Base-by-base conservation (phyloP, 495 filamentous ascomycete species). In the Lasiosphaeriaceae sp. region DNA sequence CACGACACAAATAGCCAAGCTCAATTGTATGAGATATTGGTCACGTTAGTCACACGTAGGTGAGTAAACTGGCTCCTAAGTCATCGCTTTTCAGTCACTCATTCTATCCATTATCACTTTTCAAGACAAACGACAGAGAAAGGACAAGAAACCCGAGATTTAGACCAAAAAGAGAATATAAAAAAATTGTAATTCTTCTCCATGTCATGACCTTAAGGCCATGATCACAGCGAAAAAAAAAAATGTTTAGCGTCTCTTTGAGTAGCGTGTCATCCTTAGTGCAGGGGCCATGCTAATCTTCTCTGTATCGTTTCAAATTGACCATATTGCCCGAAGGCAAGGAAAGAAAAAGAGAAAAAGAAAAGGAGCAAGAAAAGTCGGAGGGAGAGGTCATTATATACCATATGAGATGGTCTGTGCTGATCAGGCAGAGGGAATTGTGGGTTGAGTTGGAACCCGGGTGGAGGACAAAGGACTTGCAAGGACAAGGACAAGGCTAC, bases 221-320 rank as follows among this genome's bases (percentile, higher is more conserved):
- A 31, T 26, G 57, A 58, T 46, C 55, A 58, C 20, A 52, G 55
- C 46, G 55, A 52, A 52, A 58, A 52, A 58, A 57, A 43, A 43
- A 43, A 43, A 17, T 86, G 85, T 87, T 78, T 88, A 89, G 88
- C 87, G 86, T 90, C 89, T 92, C 90, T 92, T 91, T 92, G 88
- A 90, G 90, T 88, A 91, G 90, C 90, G 90, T 96, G 90, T 95
- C 91, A 95, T 96, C 91, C 91, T 96, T 96, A 95, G 91, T 96
- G 91, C 92, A 97, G 92, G 92, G 92, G 92, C 92, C 90, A 96
- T 96, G 92, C 92, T 96, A 95, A 92, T 92, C 87, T 91, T 92
- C 87, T 92, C 85, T 90, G 69, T 72, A 66, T 66, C 62, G 67
- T 66, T 70, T 67, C 67, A 71, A 64, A 66, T 68, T 72, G 67